Evolutionary conservation across 768 basidiomycete species (phyloP).

Genomic region (Pleurotus tuber-regium): DNA sequence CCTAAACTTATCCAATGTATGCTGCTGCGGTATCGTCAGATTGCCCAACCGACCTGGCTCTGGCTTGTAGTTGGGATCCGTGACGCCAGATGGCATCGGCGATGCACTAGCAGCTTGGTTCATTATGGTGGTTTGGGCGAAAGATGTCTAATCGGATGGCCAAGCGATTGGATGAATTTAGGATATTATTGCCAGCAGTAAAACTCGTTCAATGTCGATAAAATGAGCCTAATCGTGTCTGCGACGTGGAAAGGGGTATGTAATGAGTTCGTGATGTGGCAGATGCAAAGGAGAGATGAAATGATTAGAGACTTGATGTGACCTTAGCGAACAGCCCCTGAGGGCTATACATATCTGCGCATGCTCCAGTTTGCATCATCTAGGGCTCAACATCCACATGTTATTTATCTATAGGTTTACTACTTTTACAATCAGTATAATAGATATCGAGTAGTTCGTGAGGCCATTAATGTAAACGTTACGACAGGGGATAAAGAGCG

Average conservation of each 20-base stretch:
- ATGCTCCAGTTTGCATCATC: too few species aligned
- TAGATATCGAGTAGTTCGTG: not conserved
- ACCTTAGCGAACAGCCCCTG: too few species aligned
- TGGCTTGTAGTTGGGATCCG: slow-evolving; percentile 64
- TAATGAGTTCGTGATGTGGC: slow-evolving; percentile 1
- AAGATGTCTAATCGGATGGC: slow-evolving; percentile 7
- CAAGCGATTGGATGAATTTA: not conserved
- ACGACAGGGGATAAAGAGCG: slow-evolving; percentile 1
- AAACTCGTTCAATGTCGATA: too few species aligned
- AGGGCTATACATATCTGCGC: too few species aligned
- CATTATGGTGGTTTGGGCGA: slow-evolving; percentile 7
- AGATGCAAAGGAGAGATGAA: not conserved
- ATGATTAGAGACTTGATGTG: too few species aligned
- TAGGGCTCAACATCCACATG: too few species aligned
- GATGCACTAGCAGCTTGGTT: slow-evolving; percentile 47
- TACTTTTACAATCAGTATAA: not conserved
- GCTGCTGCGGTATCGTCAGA: slow-evolving; percentile 57
- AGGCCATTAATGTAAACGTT: not conserved
- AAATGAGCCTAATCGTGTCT: not conserved
- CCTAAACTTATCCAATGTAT: slow-evolving; percentile 68
- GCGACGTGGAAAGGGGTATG: not conserved
- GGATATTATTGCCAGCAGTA: not conserved
- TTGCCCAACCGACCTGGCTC: slow-evolving; percentile 79
- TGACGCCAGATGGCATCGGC: slow-evolving; percentile 54
- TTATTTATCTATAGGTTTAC: not conserved